Base-by-base conservation (phyloP, 371 early-diverging fungal species). In the Cladochytrium tenue region DNA sequence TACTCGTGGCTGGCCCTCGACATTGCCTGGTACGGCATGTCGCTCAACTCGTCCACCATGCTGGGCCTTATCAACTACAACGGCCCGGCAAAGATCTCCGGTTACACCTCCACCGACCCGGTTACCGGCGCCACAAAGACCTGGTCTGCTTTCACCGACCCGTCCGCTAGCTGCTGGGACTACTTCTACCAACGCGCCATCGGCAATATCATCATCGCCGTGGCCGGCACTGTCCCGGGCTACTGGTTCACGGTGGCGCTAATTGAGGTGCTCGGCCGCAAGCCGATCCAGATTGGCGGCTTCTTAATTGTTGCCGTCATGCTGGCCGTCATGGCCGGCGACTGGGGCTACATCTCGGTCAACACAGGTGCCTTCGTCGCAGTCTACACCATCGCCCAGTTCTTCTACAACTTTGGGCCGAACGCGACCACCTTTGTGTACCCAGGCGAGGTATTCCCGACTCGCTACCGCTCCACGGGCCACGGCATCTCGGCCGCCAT, bases 341-440 rank as follows among this genome's bases (percentile, higher is more conserved):
- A 13, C n/a, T 65, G 59, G 59, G 30, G 57, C 32, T 30, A 36
- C 51, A 65, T 52, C 51, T 65, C 82, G 35, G 78, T 79, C 73
- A 68, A 66, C 56, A 34, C 17, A 17, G 31, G n/a, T 50, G 62
- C 78, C 27, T 92, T 93, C 77, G 77, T 92, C 53, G 80, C 88
- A 32, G 75, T 93, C 61, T 91, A 88, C 71, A 88, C 90, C 7
- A 72, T 88, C 35, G 90, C 91, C 13, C 90, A 92, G 74, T 84
- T 95, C 80, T 93, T 93, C 82, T 90, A 90, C 83, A 92, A 95
- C 83, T 92, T 93, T 79, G 95, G 95, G 53, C 93, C 95, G 65
- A 94, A 94, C 79, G 70, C 90, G 5, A 94, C 95, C 35, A 93
- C 93, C 55, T 94, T 95, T 58, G 86, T 92, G 63, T 81, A 92